These are phyloP conservation scores for Annulohypoxylon nitens DNA, from an alignment of 495 filamentous ascomycete species.

Conservation along the genomic window DNA sequence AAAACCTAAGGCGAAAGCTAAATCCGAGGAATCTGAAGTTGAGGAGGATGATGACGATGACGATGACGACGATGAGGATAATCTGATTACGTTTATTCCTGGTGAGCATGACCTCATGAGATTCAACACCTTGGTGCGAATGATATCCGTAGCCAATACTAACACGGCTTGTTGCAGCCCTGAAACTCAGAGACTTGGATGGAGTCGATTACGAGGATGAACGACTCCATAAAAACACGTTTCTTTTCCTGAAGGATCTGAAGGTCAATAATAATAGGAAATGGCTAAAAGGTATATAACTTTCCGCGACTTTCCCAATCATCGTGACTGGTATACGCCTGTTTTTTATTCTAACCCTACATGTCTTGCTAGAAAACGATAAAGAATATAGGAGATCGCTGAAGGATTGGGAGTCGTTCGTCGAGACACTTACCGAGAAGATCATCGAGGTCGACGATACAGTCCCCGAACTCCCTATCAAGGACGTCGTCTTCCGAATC, in stretches of 20 bases:
- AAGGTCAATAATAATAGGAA: conserved; percentile 81
- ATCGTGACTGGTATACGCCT: not conserved
- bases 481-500: conserved; percentile 89
- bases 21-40: conserved; percentile 35
- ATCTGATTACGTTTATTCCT: conserved; percentile 69
- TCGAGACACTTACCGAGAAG: conserved; percentile 75
- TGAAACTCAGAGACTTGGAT: conserved; percentile 72
- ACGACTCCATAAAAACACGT: conserved; percentile 82
- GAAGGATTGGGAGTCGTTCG: conserved; percentile 82
- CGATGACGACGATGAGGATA: conserved; percentile 56
- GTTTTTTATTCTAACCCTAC: not conserved
- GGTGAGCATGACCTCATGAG: conserved; percentile 13
- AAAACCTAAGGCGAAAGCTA: conserved; percentile 26
- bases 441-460: conserved; percentile 79
- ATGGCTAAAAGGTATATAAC: conserved; percentile 80
- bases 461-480: conserved; percentile 83
- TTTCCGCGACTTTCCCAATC: not conserved
- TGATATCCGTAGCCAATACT: conserved; percentile 6
- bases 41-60: conserved; percentile 39
- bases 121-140: not conserved
- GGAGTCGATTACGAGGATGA: conserved; percentile 75
- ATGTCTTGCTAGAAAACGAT: too few species aligned
- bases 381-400: conserved; percentile 79
- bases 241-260: conserved; percentile 81
- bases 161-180: conserved; percentile 12